phyloP scores from a whole-genome alignment of 2,329 filamentous ascomycete species.

The Lachnellula subtilissima region DNA sequence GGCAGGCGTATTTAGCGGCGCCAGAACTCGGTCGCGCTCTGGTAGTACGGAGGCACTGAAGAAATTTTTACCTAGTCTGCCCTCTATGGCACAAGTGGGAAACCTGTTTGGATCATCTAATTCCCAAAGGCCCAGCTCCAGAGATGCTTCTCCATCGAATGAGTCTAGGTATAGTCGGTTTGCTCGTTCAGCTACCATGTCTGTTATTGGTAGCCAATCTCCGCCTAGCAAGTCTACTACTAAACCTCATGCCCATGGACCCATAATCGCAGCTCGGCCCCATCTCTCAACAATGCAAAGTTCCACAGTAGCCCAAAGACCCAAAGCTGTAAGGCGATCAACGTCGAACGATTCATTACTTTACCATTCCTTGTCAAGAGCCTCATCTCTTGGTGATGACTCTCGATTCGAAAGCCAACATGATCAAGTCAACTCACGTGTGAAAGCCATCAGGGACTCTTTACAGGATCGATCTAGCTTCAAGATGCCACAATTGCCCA shows the following conservation, averaged over 20 bases:
- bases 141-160: not conserved
- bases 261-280: constrained; percentile 11
- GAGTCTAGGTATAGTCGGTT: not conserved
- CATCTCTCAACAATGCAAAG: constrained; percentile 2
- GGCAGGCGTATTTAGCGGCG: constrained; percentile 42
- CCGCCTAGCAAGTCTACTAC: constrained; percentile 2
- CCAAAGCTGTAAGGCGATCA: constrained; percentile 47
- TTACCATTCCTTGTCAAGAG: constrained; percentile 68
- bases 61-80: constrained; percentile 47
- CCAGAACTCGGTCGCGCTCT: constrained; percentile 47
- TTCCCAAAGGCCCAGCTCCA: constrained; percentile 11
- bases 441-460: constrained; percentile 88
- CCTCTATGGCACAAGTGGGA: constrained; percentile 37
- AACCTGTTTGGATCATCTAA: constrained; percentile 27
- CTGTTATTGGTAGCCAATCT: not conserved
- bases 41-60: constrained; percentile 53
- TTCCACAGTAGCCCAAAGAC: constrained; percentile 6
- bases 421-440: constrained; percentile 79
- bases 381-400: constrained; percentile 81
- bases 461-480: constrained; percentile 75
- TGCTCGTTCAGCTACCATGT: constrained; percentile 8
- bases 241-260: constrained; percentile 8
- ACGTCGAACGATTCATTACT: constrained; percentile 77
- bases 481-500: constrained; percentile 61
- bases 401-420: constrained; percentile 73